Base-by-base conservation (phyloP, 2,329 filamentous ascomycete species). In the Talaromyces albobiverticillius region DNA sequence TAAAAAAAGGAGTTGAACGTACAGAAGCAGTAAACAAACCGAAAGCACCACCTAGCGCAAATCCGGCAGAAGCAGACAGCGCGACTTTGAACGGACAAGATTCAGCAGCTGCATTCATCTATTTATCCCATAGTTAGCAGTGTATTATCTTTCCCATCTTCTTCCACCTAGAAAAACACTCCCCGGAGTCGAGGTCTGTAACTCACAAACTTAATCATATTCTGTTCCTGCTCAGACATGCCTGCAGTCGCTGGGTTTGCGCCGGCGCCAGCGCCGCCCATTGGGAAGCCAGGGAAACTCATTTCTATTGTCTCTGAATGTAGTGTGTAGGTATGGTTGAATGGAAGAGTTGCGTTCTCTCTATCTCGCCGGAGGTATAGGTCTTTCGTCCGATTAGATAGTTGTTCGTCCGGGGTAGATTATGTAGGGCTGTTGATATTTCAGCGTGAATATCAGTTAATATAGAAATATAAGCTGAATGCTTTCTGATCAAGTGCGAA, bases 21-120 rank as follows among this genome's bases (percentile, higher is more conserved):
- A 95, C 90, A 67, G 89, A 94, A 56, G 92, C 90, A 93, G 97
- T 99, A 79, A 99, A 99, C 65, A 97, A 82, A 62, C 94, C 94
- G 64, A 99, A 99, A 41, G 95, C 79, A 65, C 91, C 94, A 59
- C 94, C 94, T 61, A 99, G 86, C 34, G 87, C 94, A 66, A 96
- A 96, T 14, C 94, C 94, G 84, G 95, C 95, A 22, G 88, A 89
- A 54, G 93, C 94, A 0, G 92, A 89, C 75, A 99, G 88, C 62
- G 84, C 86, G 16, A 90, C 89, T 74, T 99, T 99, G 55, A 86
- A 86, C 22, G 87, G 84, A 70, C 94, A 99, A 31, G 90, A 95
- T 73, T 97, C 92, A 90, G 96, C 96, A 41, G 85, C 84, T 22
- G 79, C 74, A 80, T 90, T 84, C 77, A 96, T 87, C 89, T 94